Conservation (phyloP, 225 moss, liverwort and hornwort species). For the Neckera pumila region DNA sequence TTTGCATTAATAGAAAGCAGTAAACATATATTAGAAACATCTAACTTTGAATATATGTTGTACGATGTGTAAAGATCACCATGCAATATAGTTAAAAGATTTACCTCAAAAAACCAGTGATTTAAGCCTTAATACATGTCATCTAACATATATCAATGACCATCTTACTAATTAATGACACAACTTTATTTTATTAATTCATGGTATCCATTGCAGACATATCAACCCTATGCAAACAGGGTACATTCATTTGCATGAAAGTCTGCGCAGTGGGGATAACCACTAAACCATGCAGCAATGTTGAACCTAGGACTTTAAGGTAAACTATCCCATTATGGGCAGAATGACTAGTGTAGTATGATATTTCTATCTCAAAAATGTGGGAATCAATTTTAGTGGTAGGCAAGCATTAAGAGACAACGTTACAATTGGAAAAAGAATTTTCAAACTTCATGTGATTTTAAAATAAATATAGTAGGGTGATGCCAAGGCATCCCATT, state of each 20-base stretch:
- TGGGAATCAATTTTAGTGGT: background rate
- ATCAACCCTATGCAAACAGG: constrained; percentile 33
- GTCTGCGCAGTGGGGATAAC: constrained; percentile 22
- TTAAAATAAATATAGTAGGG: background rate
- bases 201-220: background rate
- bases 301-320: background rate
- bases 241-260: constrained; percentile 35
- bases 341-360: background rate
- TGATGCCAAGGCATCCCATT: accelerated
- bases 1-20: too few species aligned
- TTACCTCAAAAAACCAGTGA: too few species aligned
- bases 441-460: background rate
- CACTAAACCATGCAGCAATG: background rate
- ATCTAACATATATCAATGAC: background rate
- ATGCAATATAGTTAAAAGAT: too few species aligned
- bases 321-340: accelerated
- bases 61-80: too few species aligned
- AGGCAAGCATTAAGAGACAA: background rate
- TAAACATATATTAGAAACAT: too few species aligned
- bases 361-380: background rate
- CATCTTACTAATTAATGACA: background rate
- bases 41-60: too few species aligned
- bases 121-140: background rate
- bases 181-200: background rate
- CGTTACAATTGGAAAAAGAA: too few species aligned